Evolutionary conservation across 1,284 basidiomycete species (phyloP), one percentile per base, ranked within the genome.

Genomic region (Apiotrichum mycotoxinovorans): DNA sequence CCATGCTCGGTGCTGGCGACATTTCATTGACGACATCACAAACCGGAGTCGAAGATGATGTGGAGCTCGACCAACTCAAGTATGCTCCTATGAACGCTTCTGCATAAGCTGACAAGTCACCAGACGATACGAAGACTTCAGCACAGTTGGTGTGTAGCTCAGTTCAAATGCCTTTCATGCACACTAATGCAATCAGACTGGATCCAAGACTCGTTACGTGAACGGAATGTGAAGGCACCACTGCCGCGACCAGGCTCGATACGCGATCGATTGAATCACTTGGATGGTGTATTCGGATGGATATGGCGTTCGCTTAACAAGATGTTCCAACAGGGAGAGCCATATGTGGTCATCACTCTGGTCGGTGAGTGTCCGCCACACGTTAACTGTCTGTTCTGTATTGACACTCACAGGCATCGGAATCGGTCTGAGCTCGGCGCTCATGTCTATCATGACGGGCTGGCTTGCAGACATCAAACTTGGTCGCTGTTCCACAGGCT

Each of bases 401-500:
- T 42, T 46, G 51, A 57, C 44, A n/a, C 18, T 38, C 7, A 20
- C 69, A 95, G 94, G 95, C 11, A 82, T 91, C 45, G 84, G 85
- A 60, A 98, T 99, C 63, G 96, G 96, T 23, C 69, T 96, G 48
- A 95, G 92, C 66, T 92, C 94, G 37, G 96, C 92, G 1, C 76
- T 98, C 58, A 95, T 98, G 64, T 93, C 92, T 40, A 96, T 98
- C 66, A 81, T 93, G 57, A 96, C 92, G n/a, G 91, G 89, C 76
- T 99, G 96, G 96, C 83, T 98, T 11, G 94, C 93, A 1, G 94
- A 98, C 74, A 84, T 98, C 61, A 98, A 98, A 80, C 88, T 93
- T 80, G 96, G 96, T 0, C 95, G 96, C 72, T 99, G 96, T 76
- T 84, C 85, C 1, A 89, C 94, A 56, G 94, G 91, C 3, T 98